phyloP scores from a whole-genome alignment of 805 yeast genomes.

The Wickerhamiella occidentalis region DNA sequence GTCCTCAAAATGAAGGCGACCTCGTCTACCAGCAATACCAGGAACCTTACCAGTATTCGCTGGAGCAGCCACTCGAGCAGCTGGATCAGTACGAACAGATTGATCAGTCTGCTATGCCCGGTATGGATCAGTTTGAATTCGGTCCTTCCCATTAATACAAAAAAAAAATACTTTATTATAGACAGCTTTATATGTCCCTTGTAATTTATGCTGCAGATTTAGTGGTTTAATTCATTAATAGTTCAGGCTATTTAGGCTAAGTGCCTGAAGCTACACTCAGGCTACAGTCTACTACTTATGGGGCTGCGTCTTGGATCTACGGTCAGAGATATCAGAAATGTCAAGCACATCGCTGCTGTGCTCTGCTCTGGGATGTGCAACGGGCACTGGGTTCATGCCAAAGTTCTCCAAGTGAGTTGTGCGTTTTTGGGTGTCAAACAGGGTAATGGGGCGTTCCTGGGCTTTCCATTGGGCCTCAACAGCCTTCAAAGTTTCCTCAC shows the following conservation, averaged over 20 bases:
- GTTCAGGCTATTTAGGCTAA: no score
- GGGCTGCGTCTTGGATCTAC: slow-evolving; percentile 22
- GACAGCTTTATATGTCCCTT: slow-evolving; percentile 2
- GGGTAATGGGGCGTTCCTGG: slow-evolving; percentile 15
- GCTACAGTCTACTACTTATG: no score
- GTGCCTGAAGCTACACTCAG: no score
- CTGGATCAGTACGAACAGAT: slow-evolving; percentile 6
- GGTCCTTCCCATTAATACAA: slow-evolving; percentile 5
- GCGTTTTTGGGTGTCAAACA: slow-evolving; percentile 18
- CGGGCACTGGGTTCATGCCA: slow-evolving; percentile 25
- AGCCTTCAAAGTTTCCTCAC: slow-evolving; percentile 3
- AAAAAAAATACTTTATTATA: slow-evolving; percentile 3
- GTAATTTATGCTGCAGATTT: neutral
- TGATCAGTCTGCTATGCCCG: neutral
- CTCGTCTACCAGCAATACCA: slow-evolving; percentile 5
- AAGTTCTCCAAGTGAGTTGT: slow-evolving; percentile 14
- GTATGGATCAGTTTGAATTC: slow-evolving; percentile 1
- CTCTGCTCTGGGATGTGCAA: slow-evolving; percentile 21
- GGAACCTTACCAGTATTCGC: slow-evolving; percentile 2
- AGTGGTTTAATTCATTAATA: no score
- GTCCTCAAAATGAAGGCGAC: neutral
- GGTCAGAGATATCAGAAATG: slow-evolving; percentile 20
- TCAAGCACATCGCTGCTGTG: slow-evolving; percentile 21
- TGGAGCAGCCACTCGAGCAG: slow-evolving; percentile 5
- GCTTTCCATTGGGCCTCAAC: slow-evolving; percentile 8